These are phyloP conservation scores for Podospora didyma DNA, from an alignment of 495 filamentous ascomycete species.

Conservation along the genomic window DNA sequence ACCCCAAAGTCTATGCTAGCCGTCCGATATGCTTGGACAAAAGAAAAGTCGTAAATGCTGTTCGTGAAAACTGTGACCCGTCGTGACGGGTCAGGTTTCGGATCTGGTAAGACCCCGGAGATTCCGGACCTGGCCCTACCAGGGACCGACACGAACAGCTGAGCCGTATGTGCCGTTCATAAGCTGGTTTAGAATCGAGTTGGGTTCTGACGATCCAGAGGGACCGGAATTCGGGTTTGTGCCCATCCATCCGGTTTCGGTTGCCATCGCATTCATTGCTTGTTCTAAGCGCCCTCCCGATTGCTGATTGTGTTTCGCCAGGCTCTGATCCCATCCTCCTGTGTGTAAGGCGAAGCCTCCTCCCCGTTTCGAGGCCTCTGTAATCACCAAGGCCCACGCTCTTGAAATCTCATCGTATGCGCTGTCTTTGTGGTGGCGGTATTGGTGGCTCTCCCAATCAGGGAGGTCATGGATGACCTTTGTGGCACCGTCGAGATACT, in stretches of 20 bases:
- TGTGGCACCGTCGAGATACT: slow-evolving; percentile 84
- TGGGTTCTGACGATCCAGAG: slow-evolving; percentile 47
- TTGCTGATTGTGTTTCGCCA: slow-evolving; percentile 83
- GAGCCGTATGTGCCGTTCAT: slow-evolving; percentile 74
- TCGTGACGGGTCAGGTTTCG: background rate
- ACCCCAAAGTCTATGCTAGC: slow-evolving; percentile 17
- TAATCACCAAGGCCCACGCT: slow-evolving; percentile 90
- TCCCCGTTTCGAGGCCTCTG: slow-evolving; percentile 84
- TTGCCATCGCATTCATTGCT: slow-evolving; percentile 72
- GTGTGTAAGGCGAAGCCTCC: slow-evolving; percentile 89
- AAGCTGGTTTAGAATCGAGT: slow-evolving; percentile 74
- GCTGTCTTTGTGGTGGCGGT: slow-evolving; percentile 87
- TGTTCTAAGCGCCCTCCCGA: slow-evolving; percentile 78
- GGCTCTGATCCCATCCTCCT: slow-evolving; percentile 86
- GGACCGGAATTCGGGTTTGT: slow-evolving; percentile 33
- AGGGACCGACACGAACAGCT: slow-evolving; percentile 70
- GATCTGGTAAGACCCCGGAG: background rate
- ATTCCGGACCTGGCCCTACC: slow-evolving; percentile 41
- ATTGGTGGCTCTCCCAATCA: slow-evolving; percentile 76
- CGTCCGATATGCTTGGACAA: slow-evolving; percentile 5
- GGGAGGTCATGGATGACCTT: slow-evolving; percentile 85
- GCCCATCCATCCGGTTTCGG: slow-evolving; percentile 73
- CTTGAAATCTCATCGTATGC: slow-evolving; percentile 93
- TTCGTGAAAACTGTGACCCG: background rate
- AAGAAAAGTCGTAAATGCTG: slow-evolving; percentile 7